Evolutionary conservation across 805 yeast genomes (phyloP).

Genomic region (Pichia kluyveri): DNA sequence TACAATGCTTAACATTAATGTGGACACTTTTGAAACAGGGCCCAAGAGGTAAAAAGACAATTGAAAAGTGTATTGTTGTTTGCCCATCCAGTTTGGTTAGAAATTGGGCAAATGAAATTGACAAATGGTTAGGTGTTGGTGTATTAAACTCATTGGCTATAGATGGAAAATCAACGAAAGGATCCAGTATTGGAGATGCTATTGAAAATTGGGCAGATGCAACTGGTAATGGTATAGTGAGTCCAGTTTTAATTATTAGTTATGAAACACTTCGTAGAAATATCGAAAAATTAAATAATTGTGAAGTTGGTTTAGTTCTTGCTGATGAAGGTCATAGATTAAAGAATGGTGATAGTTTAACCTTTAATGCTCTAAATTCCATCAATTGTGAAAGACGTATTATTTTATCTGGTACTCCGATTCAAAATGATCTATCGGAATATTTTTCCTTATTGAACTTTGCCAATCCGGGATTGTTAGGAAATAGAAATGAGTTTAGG

Average conservation of each 20-base stretch:
- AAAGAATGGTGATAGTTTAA: conserved; percentile 84
- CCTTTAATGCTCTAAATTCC: conserved; percentile 81
- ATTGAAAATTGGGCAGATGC: conserved; percentile 82
- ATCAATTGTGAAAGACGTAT: conserved; percentile 82
- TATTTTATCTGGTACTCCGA: conserved; percentile 92
- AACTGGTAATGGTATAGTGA: conserved; percentile 75
- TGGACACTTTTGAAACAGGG: conserved; percentile 90
- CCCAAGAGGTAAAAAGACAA: conserved; percentile 75
- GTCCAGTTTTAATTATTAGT: conserved; percentile 89
- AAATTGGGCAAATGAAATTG: conserved; percentile 95
- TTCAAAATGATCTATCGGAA: conserved; percentile 90
- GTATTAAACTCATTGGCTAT: conserved; percentile 79
- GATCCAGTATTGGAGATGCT: conserved; percentile 57
- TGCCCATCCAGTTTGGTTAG: conserved; percentile 92
- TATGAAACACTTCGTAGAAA: conserved; percentile 90
- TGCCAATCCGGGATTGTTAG: conserved; percentile 91
- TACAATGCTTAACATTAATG: conserved; percentile 81
- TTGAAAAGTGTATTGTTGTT: conserved; percentile 83
- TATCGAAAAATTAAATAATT: conserved; percentile 59
- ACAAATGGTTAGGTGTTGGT: conserved; percentile 94
- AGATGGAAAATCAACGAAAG: conserved; percentile 80
- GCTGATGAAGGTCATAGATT: conserved; percentile 84
- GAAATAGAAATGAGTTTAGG: conserved; percentile 75
- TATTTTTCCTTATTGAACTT: conserved; percentile 84
- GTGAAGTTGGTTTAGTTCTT: conserved; percentile 77